These are phyloP conservation scores for Endotrypanum monterogeii DNA, from an alignment of 208 protist species.

Conservation along the genomic window DNA sequence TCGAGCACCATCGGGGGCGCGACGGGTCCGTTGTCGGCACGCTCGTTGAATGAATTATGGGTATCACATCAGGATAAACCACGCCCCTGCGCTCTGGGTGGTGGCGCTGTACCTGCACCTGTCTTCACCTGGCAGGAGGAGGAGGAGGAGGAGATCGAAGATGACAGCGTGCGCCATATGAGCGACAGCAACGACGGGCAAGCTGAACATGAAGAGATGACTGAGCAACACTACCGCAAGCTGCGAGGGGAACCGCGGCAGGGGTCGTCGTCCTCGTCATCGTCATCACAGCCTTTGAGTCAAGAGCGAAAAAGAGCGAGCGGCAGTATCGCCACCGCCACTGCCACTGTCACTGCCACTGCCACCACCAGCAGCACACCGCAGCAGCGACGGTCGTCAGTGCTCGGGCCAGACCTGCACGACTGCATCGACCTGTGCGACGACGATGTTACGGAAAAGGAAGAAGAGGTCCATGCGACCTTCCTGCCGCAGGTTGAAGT, in stretches of 20 bases:
- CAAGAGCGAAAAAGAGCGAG: not conserved
- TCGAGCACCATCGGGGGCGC: not conserved
- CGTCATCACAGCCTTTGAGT: too few relatives aligned
- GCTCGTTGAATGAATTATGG: not conserved
- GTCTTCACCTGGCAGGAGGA: constrained; percentile 1
- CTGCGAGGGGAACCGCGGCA: not conserved
- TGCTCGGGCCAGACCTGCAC: constrained; percentile 25
- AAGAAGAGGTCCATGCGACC: constrained; percentile 13
- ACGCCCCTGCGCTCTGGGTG: constrained; percentile 8
- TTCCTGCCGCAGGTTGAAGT: constrained; percentile 10
- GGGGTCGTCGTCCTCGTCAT: constrained; percentile 5
- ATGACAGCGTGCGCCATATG: not conserved
- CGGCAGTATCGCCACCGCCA: constrained; percentile 17
- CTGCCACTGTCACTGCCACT: too few relatives aligned
- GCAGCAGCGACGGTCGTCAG: constrained; percentile 10
- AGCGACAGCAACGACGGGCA: not conserved
- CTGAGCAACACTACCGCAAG: not conserved
- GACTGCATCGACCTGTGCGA: constrained; percentile 31
- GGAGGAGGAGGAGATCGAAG: too few relatives aligned
- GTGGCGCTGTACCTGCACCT: constrained; percentile 9
- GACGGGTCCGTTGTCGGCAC: not conserved
- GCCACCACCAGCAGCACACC: constrained; percentile 9
- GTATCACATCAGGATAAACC: not conserved
- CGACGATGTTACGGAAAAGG: constrained; percentile 6
- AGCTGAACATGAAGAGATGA: not conserved